A percentile compares a stretch with the other conserved stretches of the same genome.
phyloP scores from a whole-genome alignment of 2,329 filamentous ascomycete species.

The Beauveria sp. region DNA sequence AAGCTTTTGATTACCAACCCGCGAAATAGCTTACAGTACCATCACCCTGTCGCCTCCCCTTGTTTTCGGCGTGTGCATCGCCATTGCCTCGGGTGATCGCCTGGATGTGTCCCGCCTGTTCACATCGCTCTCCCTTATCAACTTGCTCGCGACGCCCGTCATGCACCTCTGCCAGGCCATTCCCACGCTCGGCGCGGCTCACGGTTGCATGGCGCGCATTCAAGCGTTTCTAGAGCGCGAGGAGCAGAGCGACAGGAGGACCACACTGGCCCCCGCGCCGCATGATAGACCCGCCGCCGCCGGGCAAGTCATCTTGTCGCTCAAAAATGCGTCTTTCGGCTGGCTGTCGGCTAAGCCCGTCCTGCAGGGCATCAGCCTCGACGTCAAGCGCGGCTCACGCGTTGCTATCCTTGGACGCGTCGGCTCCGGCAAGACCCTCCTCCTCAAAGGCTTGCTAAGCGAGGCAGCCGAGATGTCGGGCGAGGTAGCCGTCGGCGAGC shows the following conservation, averaged over 20 bases:
- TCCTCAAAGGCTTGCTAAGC: neutral
- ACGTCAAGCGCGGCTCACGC: neutral
- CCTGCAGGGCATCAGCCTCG: neutral
- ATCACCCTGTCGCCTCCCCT: conserved; percentile 1
- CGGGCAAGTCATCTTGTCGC: neutral
- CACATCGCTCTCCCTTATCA: neutral
- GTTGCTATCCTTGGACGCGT: neutral
- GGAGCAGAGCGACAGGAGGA: neutral
- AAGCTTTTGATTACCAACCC: neutral
- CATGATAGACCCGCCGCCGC: too few species aligned
- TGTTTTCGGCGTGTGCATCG: neutral
- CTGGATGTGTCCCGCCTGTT: neutral
- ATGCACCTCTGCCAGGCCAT: conserved; percentile 3
- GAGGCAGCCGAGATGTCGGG: neutral
- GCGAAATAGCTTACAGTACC: neutral
- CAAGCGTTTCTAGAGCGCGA: neutral
- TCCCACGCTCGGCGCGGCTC: neutral
- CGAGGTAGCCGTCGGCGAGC: neutral
- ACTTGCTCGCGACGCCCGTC: neutral
- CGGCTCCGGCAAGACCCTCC: neutral
- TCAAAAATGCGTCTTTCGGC: neutral
- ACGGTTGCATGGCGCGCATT: conserved; percentile 1
- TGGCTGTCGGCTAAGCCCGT: neutral
- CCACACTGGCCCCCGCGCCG: neutral
- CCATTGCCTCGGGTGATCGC: neutral